Conservation (phyloP, 345 rosid species). For the Moringa oleifera region DNA sequence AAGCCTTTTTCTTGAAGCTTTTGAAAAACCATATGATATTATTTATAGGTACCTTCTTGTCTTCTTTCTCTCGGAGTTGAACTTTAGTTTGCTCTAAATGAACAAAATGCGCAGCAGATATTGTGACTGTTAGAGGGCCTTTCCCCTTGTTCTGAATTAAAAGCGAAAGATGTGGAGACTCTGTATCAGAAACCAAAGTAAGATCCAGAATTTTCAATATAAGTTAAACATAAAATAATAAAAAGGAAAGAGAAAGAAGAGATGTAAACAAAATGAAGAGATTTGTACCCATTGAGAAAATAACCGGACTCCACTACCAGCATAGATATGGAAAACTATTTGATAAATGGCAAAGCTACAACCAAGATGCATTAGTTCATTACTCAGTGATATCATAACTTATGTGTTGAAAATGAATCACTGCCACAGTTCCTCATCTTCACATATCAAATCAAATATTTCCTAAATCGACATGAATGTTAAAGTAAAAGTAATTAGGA, state of each 20-base stretch:
- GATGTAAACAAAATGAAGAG: background rate
- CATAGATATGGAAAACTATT: background rate
- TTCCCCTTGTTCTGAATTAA: constrained; percentile 66
- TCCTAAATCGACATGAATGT: background rate
- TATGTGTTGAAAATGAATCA: background rate
- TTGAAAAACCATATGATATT: too few relatives aligned
- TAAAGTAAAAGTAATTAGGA: background rate
- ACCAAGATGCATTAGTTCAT: background rate
- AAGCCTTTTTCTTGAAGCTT: background rate
- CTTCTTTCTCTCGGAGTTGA: constrained; percentile 42
- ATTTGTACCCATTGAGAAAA: background rate
- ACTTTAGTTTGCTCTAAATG: constrained; percentile 39
- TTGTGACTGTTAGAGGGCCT: constrained; percentile 33
- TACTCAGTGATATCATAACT: background rate
- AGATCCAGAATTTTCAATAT: constrained; percentile 10
- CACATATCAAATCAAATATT: too few relatives aligned
- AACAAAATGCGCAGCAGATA: constrained; percentile 53
- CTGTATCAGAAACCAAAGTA: constrained; percentile 31
- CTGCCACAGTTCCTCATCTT: background rate
- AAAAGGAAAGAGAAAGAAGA: background rate
- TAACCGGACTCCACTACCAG: background rate
- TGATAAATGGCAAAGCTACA: background rate
- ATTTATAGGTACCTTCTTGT: constrained; percentile 37
- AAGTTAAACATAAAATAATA: background rate
- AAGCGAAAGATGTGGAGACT: constrained; percentile 62